Conservation (phyloP, 2,329 filamentous ascomycete genomes). For the Colletotrichum navitas region DNA sequence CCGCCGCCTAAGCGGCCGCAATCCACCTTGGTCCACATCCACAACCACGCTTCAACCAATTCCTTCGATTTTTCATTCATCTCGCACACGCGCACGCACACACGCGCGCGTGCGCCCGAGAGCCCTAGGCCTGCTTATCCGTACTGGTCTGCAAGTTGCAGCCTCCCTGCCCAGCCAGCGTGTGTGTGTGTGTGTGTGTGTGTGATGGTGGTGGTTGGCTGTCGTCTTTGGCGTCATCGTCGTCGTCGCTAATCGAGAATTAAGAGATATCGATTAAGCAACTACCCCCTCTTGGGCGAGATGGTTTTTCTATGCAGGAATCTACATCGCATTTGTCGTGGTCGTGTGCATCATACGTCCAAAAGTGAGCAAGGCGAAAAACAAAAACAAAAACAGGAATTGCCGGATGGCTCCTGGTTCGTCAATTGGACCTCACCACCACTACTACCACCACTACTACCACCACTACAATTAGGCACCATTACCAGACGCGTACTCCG, state of each 20-base stretch:
- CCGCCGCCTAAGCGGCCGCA: no score
- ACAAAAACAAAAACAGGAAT: background rate
- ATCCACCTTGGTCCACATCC: background rate
- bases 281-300: background rate
- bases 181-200: no score
- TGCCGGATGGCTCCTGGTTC: background rate
- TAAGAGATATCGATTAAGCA: background rate
- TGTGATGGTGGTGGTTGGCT: no score
- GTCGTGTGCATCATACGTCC: background rate
- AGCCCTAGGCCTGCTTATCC: background rate
- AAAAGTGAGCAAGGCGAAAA: background rate
- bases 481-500: background rate
- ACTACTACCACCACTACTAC: background rate
- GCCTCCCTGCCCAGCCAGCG: background rate
- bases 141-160: background rate
- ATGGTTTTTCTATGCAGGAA: background rate
- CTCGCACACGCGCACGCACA: background rate
- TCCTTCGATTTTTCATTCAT: background rate
- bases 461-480: no score
- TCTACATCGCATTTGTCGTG: background rate
- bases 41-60: constrained; percentile 1
- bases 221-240: no score
- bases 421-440: constrained; percentile 1
- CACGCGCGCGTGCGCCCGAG: constrained; percentile 1
- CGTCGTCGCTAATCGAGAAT: background rate